Evolutionary conservation across 768 basidiomycete species (phyloP).

Genomic region (Kwoniella botswanensis): DNA sequence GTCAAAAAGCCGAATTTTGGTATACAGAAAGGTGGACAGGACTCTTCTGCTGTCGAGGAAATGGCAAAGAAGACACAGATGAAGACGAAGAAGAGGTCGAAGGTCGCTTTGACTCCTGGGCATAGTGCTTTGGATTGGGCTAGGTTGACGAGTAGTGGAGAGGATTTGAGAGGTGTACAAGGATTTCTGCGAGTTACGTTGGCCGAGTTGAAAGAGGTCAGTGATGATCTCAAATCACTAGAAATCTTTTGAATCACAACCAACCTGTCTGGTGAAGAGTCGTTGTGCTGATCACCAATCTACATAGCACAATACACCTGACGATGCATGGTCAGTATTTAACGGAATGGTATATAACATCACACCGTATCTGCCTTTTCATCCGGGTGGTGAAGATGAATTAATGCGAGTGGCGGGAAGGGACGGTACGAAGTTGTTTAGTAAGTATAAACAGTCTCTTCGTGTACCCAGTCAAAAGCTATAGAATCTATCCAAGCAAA

Average conservation of each 20-base stretch:
- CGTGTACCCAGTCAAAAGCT: neutral
- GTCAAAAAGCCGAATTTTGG: conserved; percentile 49
- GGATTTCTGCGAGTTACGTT: conserved; percentile 34
- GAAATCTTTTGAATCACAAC: neutral
- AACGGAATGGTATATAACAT: conserved; percentile 96
- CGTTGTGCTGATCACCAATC: neutral
- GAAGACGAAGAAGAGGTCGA: conserved; percentile 63
- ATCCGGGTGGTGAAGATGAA: conserved; percentile 93
- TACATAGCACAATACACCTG: conserved; percentile 71
- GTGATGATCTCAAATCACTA: neutral
- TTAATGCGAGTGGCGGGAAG: conserved; percentile 93
- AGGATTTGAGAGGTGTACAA: conserved; percentile 72
- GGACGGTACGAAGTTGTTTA: conserved; percentile 92
- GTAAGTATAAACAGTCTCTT: conserved; percentile 62
- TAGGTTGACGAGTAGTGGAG: conserved; percentile 76
- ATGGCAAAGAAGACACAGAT: neutral
- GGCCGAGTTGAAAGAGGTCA: conserved; percentile 44
- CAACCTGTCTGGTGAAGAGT: neutral
- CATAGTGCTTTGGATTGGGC: conserved; percentile 95
- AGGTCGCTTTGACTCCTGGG: conserved; percentile 89
- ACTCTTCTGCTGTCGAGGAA: conserved; percentile 3
- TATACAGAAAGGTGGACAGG: conserved; percentile 40
- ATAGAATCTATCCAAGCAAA: neutral
- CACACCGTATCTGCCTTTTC: conserved; percentile 84
- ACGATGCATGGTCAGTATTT: conserved; percentile 92